Conservation (phyloP, 2,329 filamentous ascomycete species). For the Neurospora sp. region DNA sequence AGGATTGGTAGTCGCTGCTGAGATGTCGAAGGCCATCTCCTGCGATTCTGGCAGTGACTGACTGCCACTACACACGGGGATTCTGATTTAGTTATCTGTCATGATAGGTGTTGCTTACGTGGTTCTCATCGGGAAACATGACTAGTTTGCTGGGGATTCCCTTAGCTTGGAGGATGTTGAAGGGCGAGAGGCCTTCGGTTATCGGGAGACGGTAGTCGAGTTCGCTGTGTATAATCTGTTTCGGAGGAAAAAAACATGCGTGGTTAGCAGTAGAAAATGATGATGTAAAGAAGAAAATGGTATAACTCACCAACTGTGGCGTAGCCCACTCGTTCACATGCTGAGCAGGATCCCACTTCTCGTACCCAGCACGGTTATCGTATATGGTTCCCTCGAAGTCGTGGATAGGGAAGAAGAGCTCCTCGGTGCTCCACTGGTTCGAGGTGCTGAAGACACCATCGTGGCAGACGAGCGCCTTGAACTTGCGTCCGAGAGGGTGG, state of each 20-base stretch:
- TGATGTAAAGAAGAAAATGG: not conserved
- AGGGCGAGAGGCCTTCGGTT: constrained; percentile 73
- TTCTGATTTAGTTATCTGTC: not conserved
- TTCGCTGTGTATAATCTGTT: constrained; percentile 65
- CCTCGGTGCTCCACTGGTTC: constrained; percentile 54
- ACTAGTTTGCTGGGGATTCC: constrained; percentile 69
- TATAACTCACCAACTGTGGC: constrained; percentile 61
- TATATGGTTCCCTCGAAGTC: constrained; percentile 55
- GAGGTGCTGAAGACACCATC: constrained; percentile 74
- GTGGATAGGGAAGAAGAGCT: constrained; percentile 62
- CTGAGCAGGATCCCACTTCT: constrained; percentile 59
- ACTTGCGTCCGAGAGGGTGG: constrained; percentile 68
- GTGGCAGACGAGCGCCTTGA: constrained; percentile 82
- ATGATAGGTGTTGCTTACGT: constrained; percentile 28
- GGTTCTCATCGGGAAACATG: constrained; percentile 69
- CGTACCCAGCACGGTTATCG: constrained; percentile 54
- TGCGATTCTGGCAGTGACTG: not conserved
- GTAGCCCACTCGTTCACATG: constrained; percentile 67
- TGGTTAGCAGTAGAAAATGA: not conserved
- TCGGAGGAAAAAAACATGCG: not conserved
- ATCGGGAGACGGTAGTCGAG: constrained; percentile 83
- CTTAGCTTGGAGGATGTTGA: constrained; percentile 72
- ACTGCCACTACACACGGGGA: not conserved
- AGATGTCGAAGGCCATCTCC: not conserved
- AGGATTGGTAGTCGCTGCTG: constrained; percentile 27